Evolutionary conservation across 768 basidiomycete genomes (phyloP), one percentile per base, ranked within the genome.

Genomic region (Suillus paluster): DNA sequence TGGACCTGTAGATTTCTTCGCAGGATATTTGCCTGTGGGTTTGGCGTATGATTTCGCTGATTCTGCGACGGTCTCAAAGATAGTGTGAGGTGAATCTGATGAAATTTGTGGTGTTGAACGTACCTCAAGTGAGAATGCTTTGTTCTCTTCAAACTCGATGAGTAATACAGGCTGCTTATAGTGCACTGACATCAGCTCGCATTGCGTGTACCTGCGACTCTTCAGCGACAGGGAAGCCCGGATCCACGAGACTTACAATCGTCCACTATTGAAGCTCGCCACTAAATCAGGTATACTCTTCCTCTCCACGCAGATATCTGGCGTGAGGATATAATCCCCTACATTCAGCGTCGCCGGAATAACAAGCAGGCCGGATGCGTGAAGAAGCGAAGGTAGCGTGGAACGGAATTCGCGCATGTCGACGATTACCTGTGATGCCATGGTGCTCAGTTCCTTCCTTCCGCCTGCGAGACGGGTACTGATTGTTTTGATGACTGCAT

Each of bases 351-450:
- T 99, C 1, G 91, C 90, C 0, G 97, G 97, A n/a, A 95, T 81
- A 45, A 98, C 86, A 38, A 89, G 78, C 45, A 97, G 76, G 48
- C 84, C 83, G 0, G 92, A 84, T 0, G 92, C 94, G 69, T 99
- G 95, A 9, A 99, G 79, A 5, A 99, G 74, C 0, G 93, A 95
- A 0, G 96, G 97, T 11, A 99, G 77, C 0, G 94, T 87, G 2
- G 97, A 98, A 30, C 95, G 84, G 75, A 99, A 98, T 75, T 99
- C 97, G 66, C 97, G 87, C 86, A 98, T 90, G 74, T 99, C 97
- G 25, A 98, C 95, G 63, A 99, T 88, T 53, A 99, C 89, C 95
- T 97, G 62, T 4, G 89, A 88, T 6, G 89, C 86, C 67, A 91
- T 90, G 4, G 78, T 78, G 57, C 77, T 86, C 34, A 89, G 67